These are phyloP conservation scores for Cyclospora cayetanensis DNA, from an alignment of 169 alveolate species.

Conservation along the genomic window DNA sequence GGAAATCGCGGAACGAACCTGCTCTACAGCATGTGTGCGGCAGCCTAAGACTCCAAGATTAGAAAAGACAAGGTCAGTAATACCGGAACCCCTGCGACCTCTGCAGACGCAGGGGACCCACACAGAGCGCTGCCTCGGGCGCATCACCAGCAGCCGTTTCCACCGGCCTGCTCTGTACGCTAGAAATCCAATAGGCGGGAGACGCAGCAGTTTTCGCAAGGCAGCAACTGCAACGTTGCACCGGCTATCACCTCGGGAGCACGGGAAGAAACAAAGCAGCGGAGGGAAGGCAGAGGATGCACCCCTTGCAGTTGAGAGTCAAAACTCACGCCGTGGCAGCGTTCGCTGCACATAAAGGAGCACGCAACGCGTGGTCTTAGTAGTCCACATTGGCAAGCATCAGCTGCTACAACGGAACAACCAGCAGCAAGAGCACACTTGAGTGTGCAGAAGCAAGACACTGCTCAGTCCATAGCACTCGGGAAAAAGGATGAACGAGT, in stretches of 20 bases:
- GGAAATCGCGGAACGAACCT: no score
- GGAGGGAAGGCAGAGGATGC: background rate
- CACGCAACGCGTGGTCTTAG: background rate
- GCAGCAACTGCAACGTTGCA: conserved; percentile 17
- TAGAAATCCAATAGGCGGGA: background rate
- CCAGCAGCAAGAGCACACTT: conserved; percentile 10
- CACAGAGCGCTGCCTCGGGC: background rate
- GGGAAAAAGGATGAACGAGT: conserved; percentile 21
- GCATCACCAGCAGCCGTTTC: conserved; percentile 32
- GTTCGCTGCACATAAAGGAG: background rate
- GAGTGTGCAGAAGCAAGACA: no score
- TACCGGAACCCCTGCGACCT: no score
- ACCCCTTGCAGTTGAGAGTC: conserved; percentile 11
- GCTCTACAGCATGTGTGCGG: no score
- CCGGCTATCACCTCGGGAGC: no score
- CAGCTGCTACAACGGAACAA: background rate
- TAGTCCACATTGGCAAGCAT: background rate
- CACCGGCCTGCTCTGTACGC: no score
- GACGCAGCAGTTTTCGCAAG: background rate
- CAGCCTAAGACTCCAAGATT: no score
- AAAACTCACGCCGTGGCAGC: background rate
- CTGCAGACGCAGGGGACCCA: no score
- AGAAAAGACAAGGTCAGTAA: no score
- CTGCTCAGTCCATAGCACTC: background rate
- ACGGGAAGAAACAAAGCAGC: background rate